Percentiles rank a stretch among this genome's conserved stretches.
Conservation (phyloP, 208 protist genomes). For the Phytomonas francai region DNA sequence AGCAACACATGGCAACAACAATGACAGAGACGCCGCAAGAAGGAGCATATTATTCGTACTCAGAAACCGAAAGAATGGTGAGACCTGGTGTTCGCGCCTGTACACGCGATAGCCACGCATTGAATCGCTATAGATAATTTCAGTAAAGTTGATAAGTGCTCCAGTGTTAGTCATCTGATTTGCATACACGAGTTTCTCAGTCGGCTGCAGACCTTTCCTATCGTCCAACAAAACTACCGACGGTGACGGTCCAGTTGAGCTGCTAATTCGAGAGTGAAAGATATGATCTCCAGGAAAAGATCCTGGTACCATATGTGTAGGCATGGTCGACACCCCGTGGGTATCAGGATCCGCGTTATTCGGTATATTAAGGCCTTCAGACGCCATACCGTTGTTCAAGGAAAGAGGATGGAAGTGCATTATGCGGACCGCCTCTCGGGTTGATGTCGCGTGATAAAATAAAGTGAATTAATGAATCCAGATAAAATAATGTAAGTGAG, state of each 20-base stretch:
- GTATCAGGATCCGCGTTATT: background rate
- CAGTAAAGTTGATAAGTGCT: constrained; percentile 45
- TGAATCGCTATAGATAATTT: constrained; percentile 61
- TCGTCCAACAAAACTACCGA: background rate
- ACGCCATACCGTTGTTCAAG: background rate
- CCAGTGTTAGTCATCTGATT: constrained; percentile 59
- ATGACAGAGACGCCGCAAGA: constrained; percentile 5
- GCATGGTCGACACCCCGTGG: background rate
- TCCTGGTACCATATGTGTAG: background rate
- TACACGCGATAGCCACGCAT: constrained; percentile 68
- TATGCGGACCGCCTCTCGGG: background rate
- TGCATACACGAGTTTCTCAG: constrained; percentile 14
- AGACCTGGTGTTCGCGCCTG: constrained; percentile 17
- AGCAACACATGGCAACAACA: constrained; percentile 2
- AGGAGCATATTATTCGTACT: constrained; percentile 40
- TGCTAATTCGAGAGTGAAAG: background rate
- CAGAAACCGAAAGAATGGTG: constrained; percentile 25
- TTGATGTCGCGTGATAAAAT: background rate
- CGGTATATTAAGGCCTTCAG: background rate
- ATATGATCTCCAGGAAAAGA: background rate
- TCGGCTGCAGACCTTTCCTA: constrained; percentile 6
- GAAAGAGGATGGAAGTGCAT: background rate
- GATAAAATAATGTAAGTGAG: background rate
- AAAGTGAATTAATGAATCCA: background rate
- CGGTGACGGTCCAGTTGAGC: background rate